Evolutionary conservation across 306 rosid genomes (phyloP).

Genomic region (Prunus dulcis): DNA sequence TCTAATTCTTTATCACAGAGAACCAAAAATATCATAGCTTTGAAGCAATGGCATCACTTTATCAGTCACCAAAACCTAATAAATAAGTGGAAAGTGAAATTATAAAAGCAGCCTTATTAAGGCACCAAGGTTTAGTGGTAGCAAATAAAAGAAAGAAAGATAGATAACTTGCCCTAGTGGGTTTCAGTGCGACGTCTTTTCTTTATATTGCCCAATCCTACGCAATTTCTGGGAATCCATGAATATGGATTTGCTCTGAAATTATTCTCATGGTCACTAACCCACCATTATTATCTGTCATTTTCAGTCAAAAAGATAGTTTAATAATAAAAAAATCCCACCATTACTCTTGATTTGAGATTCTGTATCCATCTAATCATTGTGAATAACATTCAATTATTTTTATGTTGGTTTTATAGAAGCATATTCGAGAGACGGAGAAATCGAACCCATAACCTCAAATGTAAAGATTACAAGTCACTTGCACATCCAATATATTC

Average conservation of each 20-base stretch:
- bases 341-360: not conserved
- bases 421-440: too few relatives aligned
- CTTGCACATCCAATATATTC: too few relatives aligned
- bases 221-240: not conserved
- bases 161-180: not conserved
- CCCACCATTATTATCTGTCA: not conserved
- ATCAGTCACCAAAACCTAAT: not conserved
- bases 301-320: too few relatives aligned
- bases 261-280: not conserved
- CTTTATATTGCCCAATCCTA: not conserved
- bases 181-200: constrained; percentile 4
- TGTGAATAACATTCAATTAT: not conserved
- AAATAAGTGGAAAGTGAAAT: not conserved
- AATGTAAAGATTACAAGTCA: too few relatives aligned
- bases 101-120: not conserved
- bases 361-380: not conserved
- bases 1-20: not conserved
- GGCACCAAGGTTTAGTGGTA: constrained; percentile 2
- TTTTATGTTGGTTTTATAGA: too few relatives aligned
- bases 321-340: not conserved
- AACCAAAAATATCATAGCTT: not conserved
- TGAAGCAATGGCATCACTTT: not conserved
- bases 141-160: not conserved
- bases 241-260: not conserved
- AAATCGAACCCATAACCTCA: too few relatives aligned